Evolutionary conservation across 192 early-diverging fungal species (phyloP).

Genomic region (Gaertneriomyces sp.): DNA sequence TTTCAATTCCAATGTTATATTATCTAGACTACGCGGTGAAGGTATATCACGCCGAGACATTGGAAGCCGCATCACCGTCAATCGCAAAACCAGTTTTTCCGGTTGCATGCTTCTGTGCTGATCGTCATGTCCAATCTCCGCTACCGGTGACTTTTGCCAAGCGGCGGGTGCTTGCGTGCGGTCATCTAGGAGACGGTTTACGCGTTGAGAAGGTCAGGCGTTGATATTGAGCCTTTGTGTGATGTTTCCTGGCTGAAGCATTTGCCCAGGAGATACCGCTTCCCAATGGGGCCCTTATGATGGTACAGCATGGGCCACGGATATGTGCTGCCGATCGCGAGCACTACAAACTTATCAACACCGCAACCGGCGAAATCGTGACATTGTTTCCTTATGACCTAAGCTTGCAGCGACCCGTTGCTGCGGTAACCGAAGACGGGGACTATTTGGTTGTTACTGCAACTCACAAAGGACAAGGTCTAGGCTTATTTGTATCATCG

Average conservation of each 20-base stretch:
- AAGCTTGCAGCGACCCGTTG: constrained; percentile 51
- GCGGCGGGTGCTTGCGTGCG: constrained; percentile 31
- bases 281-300: constrained; percentile 55
- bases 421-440: constrained; percentile 53
- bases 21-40: constrained; percentile 59
- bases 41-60: constrained; percentile 54
- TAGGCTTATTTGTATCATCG: constrained; percentile 71
- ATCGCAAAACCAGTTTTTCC: constrained; percentile 30
- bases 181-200: constrained; percentile 39
- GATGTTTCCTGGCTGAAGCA: neutral
- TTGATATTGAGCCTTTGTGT: neutral
- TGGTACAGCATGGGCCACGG: constrained; percentile 49
- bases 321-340: constrained; percentile 68
- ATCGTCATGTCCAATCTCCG: constrained; percentile 36
- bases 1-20: constrained; percentile 2
- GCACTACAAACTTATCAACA: constrained; percentile 67
- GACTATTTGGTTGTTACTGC: constrained; percentile 73
- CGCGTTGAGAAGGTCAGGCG: constrained; percentile 43
- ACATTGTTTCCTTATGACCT: constrained; percentile 55
- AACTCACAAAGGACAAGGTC: constrained; percentile 39
- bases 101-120: constrained; percentile 37
- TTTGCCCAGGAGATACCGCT: constrained; percentile 58
- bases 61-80: constrained; percentile 21
- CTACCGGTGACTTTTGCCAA: constrained; percentile 42
- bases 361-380: constrained; percentile 36